Base-by-base conservation (phyloP, 2,329 filamentous ascomycete genomes). In the Nemania diffusa region DNA sequence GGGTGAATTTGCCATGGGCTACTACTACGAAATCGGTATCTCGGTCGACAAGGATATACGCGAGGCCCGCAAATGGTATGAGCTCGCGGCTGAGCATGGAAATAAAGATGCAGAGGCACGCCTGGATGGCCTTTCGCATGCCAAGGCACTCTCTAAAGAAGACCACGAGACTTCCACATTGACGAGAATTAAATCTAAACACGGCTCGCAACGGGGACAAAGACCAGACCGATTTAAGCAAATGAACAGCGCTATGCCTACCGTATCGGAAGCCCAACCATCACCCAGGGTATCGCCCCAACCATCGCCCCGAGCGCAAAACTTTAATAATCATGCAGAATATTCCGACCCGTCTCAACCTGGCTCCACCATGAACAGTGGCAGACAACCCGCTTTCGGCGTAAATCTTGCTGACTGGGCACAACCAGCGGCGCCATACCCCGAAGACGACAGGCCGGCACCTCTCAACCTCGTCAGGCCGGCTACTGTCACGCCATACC, bases 1-100 rank as follows among this genome's bases (percentile, higher is more conserved):
- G 0, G 96, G 94, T 56, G 94, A 98, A 79, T 99, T 99, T 76
- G 96, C 96, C 27, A 88, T 99, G 84, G 95, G 95, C 11, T 99
- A 99, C 80, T 99, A 98, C 81, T 89, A 96, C 78, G 96, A 99
- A 79, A 97, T 99, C 73, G 96, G 96, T 72, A 97, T 99, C 77
- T 90, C 94, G 76, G 92, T 97, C 26, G 87, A 89, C n/a, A 91
- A 93, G 71, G 92, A 95, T 77, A 81, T 97, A 48, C 87, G 89
- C 57, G 92, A 96, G 78, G 95, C 96, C 0, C 86, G 91, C 69
- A 89, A 85, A 70, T 99, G 96, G 96, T 99, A 99, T 78, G 88
- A 92, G 72, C 90, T 93, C 75, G 95, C 96, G 7, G 92, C 94
- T 32, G 91, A 92, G 34, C 93, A 95, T 75, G 96, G 95, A 40